phyloP scores from a whole-genome alignment of 1,139 yeast genomes.

The Sporopachydermia cereana region DNA sequence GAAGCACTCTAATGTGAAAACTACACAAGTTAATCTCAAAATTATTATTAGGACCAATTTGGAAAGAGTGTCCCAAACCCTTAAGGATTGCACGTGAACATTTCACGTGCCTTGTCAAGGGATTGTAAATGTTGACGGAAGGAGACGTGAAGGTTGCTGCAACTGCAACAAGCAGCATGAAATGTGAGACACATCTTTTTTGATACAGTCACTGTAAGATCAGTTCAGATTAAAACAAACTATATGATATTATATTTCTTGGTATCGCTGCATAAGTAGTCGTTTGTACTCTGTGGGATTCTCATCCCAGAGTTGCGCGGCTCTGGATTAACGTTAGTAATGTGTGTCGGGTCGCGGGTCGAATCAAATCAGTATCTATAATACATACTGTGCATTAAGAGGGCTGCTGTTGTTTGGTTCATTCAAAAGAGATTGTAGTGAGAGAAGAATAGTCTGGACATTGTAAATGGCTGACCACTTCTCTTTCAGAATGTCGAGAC shows the following conservation, averaged over 20 bases:
- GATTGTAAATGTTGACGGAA: too few species aligned
- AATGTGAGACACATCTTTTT: background rate
- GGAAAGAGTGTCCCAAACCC: too few species aligned
- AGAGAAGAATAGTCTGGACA: slow-evolving; percentile 46
- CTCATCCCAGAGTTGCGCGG: slow-evolving; percentile 37
- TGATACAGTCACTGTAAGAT: background rate
- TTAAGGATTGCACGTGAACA: too few species aligned
- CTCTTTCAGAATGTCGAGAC: slow-evolving; percentile 34
- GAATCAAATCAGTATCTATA: background rate
- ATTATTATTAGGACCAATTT: too few species aligned
- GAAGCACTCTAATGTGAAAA: too few species aligned
- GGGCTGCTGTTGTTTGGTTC: slow-evolving; percentile 45
- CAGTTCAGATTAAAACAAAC: background rate
- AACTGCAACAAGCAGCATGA: background rate
- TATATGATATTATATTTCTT: slow-evolving; percentile 19
- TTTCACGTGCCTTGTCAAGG: too few species aligned
- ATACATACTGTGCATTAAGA: slow-evolving; percentile 30
- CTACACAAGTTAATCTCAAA: background rate
- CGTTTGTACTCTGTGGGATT: slow-evolving; percentile 35
- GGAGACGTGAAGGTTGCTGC: too few species aligned
- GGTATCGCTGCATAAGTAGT: slow-evolving; percentile 32
- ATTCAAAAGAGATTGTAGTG: slow-evolving; percentile 45
- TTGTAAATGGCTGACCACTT: slow-evolving; percentile 66
- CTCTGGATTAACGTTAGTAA: slow-evolving; percentile 12
- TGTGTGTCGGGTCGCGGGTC: too few species aligned